Evolutionary conservation across 441 rosid species (phyloP).

Genomic region (Erodium texanum): DNA sequence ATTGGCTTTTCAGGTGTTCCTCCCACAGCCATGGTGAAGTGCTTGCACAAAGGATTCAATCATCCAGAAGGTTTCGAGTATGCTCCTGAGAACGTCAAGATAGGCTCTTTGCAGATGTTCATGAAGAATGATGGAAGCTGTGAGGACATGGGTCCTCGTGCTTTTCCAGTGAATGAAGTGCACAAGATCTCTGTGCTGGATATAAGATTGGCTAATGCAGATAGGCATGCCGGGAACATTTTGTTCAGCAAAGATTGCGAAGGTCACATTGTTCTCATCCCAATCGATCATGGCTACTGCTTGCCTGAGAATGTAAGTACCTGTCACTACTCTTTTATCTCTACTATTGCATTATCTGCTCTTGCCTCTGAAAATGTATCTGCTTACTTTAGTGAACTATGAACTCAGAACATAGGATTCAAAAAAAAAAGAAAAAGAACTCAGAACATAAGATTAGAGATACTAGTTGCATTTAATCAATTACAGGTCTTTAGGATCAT

Average conservation of each 20-base stretch:
- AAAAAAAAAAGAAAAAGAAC: too few species aligned
- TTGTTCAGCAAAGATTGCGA: constrained; percentile 45
- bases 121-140: constrained; percentile 73
- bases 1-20: constrained; percentile 87
- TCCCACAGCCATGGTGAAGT: constrained; percentile 63
- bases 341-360: too few species aligned
- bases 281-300: constrained; percentile 97
- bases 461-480: too few species aligned
- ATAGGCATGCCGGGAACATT: constrained; percentile 85
- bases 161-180: constrained; percentile 74
- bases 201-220: constrained; percentile 82
- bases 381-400: too few species aligned
- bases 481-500: too few species aligned
- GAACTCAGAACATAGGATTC: too few species aligned
- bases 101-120: constrained; percentile 84
- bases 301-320: constrained; percentile 72
- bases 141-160: constrained; percentile 77
- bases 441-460: too few species aligned
- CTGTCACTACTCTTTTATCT: background rate
- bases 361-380: too few species aligned
- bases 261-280: constrained; percentile 55
- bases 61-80: constrained; percentile 44
- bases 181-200: constrained; percentile 84
- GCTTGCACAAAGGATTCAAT: constrained; percentile 63
- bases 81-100: constrained; percentile 39